Percentiles rank a stretch among this genome's conserved stretches.
These are phyloP conservation scores for Galerina sulciceps DNA, from an alignment of 768 basidiomycete species.

Conservation along the genomic window DNA sequence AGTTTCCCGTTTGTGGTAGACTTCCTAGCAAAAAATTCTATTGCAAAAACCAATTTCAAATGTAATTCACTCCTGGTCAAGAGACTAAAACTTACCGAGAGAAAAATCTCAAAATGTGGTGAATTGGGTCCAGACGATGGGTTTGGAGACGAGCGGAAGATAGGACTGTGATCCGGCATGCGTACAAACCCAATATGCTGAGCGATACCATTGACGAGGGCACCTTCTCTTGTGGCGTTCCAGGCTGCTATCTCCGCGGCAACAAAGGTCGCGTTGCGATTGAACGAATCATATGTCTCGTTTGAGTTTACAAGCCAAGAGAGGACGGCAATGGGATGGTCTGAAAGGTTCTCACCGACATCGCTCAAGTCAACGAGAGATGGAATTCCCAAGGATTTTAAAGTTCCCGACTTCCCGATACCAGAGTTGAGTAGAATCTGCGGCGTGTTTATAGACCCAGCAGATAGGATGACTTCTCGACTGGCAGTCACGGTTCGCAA, in stretches of 20 bases:
- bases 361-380: slow-evolving; percentile 29
- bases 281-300: slow-evolving; percentile 28
- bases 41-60: not conserved
- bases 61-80: not conserved
- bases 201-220: slow-evolving; percentile 22
- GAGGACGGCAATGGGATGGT: slow-evolving; percentile 29
- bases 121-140: slow-evolving; percentile 35
- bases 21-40: slow-evolving; percentile 16
- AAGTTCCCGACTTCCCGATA: slow-evolving; percentile 29
- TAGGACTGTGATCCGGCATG: slow-evolving; percentile 22
- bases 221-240: slow-evolving; percentile 32
- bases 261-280: slow-evolving; percentile 22
- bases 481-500: slow-evolving; percentile 21
- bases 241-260: slow-evolving; percentile 29
- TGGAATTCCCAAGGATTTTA: slow-evolving; percentile 25
- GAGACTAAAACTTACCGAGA: slow-evolving; percentile 25
- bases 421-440: slow-evolving; percentile 37
- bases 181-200: slow-evolving; percentile 32
- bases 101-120: slow-evolving; percentile 38
- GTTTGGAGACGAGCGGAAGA: slow-evolving; percentile 27
- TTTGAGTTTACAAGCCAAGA: slow-evolving; percentile 30
- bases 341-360: slow-evolving; percentile 36
- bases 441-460: slow-evolving; percentile 39
- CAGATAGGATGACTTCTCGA: slow-evolving; percentile 40
- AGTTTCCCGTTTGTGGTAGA: slow-evolving; percentile 24